A percentile compares a stretch with the other conserved stretches of the same genome.
Evolutionary conservation across 257 asterid genomes (phyloP).

Genomic region (Pogostemon cablin): DNA sequence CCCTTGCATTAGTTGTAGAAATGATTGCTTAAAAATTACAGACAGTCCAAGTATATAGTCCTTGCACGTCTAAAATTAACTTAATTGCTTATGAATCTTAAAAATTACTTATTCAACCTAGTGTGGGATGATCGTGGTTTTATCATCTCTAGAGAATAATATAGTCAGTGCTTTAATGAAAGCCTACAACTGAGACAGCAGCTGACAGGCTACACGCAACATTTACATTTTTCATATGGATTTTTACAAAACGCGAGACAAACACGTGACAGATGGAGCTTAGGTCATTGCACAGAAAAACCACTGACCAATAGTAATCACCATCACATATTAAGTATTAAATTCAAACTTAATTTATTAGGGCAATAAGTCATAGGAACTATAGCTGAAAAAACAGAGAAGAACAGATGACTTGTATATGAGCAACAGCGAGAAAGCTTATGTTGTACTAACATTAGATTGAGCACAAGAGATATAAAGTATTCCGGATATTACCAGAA

Average conservation of each 20-base stretch:
- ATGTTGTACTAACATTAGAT: not conserved
- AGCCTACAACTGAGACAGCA: not conserved
- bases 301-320: not conserved
- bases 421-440: not conserved
- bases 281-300: slow-evolving; percentile 7
- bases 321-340: slow-evolving; percentile 12
- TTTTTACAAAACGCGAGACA: not conserved
- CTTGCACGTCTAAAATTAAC: too few species aligned
- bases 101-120: not conserved
- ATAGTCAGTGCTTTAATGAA: not conserved
- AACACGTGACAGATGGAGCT: not conserved
- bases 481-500: slow-evolving; percentile 60
- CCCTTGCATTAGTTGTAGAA: not conserved
- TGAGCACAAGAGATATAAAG: not conserved
- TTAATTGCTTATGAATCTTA: too few species aligned
- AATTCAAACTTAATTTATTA: not conserved
- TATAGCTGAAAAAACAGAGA: not conserved
- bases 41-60: not conserved
- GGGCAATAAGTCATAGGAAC: not conserved
- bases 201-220: not conserved
- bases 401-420: not conserved
- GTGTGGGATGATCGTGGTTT: not conserved
- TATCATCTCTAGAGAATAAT: not conserved
- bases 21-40: not conserved
- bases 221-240: not conserved